Evolutionary conservation across 768 basidiomycete genomes (phyloP), one percentile per base, ranked within the genome.

Genomic region (Kwoniella dejecticola): DNA sequence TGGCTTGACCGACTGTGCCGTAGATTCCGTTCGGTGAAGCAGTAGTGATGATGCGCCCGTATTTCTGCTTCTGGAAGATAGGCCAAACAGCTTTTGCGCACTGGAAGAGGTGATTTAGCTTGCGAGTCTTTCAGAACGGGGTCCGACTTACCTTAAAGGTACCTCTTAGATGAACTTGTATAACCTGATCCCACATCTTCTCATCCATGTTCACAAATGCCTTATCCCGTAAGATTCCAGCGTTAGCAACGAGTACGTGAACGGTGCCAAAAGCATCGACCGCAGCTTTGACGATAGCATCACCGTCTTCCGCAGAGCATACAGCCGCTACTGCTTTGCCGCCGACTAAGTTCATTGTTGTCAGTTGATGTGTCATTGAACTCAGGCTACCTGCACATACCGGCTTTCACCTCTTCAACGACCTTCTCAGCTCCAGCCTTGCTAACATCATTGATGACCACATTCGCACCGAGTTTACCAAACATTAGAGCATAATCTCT

Each of bases 11-110:
- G 74, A 94, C 91, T 81, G 96, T 92, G 4, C 93, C 93, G 71
- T 93, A 92, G 54, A 98, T 87, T 61, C 94, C 95, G 50, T 91
- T 91, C 75, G 88, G 87, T 1, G 93, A 97, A 62, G 86, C 85
- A n/a, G 93, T 97, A 29, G 90, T 95, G 53, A 98, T 85, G 72
- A 99, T 93, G 44, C 96, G 87, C 27, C 96, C 96, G 75, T 87
- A 96, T 80, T 91, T 92, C 77, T 98, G 95, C 81, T 92, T 89
- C 79, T 89, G 89, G 85, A 99, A 97, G 69, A 91, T 81, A 0
- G 94, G 92, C 96, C 96, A 99, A 24, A 90, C 88, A 4, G 95
- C 96, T 74, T 95, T 90, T 27, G 86, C 88, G 66, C 91, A 93
- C 89, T 92, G n/a, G n/a, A n/a, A n/a, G n/a, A n/a, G n/a, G n/a